These are phyloP conservation scores for Fraxinus albicans DNA, from an alignment of 305 asterid species.

Conservation along the genomic window DNA sequence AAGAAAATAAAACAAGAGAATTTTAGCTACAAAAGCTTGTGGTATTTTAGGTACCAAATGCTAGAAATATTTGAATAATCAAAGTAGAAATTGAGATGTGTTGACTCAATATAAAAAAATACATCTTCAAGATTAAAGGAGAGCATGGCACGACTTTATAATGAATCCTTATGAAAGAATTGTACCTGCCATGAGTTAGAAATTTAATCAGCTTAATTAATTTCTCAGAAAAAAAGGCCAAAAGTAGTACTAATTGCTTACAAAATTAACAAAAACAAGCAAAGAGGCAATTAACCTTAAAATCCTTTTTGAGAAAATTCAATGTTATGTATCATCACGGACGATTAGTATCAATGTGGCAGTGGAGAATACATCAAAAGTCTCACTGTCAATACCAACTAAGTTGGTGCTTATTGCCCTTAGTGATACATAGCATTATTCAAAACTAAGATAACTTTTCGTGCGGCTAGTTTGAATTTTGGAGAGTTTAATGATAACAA, in stretches of 20 bases:
- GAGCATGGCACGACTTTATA: slow-evolving; percentile 7
- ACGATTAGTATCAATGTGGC: background rate
- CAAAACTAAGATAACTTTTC: background rate
- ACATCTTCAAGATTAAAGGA: background rate
- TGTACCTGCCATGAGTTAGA: slow-evolving; percentile 18
- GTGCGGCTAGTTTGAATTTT: background rate
- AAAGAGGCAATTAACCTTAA: background rate
- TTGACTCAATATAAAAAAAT: background rate
- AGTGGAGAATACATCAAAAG: background rate
- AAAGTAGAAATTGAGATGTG: background rate
- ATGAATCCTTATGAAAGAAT: slow-evolving; percentile 14
- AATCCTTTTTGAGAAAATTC: no score
- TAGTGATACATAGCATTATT: background rate
- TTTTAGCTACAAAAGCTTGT: background rate
- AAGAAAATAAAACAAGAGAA: background rate
- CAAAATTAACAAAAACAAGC: background rate
- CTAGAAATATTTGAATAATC: background rate
- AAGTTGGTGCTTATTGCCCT: background rate
- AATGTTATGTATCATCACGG: background rate
- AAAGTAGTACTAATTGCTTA: background rate
- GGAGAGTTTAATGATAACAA: background rate
- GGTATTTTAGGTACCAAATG: background rate
- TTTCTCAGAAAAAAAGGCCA: background rate
- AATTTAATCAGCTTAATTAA: background rate
- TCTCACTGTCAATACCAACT: no score